Evolutionary conservation across 306 rosid genomes (phyloP).

Genomic region (Trifolium pratense): DNA sequence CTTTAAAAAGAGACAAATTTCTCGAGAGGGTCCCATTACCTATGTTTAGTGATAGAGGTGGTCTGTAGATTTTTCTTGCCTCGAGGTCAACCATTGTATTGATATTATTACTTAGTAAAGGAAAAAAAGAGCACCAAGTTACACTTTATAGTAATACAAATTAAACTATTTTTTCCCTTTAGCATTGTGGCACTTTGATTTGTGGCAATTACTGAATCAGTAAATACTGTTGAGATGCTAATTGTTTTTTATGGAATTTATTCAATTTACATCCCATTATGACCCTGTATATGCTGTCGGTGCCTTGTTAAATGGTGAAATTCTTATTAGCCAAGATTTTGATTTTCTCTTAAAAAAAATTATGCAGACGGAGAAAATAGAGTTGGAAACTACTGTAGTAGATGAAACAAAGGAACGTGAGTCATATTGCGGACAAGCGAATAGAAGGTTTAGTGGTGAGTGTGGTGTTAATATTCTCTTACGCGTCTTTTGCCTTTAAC

Average conservation of each 20-base stretch:
- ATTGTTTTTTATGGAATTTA: conserved; percentile 10
- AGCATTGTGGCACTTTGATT: not conserved
- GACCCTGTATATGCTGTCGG: not conserved
- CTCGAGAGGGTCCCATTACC: not conserved
- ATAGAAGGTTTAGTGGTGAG: conserved; percentile 94
- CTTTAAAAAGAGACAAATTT: conserved; percentile 3
- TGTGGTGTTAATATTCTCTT: conserved; percentile 36
- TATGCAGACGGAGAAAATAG: conserved; percentile 91
- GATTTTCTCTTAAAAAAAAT: conserved; percentile 30
- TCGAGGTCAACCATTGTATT: not conserved
- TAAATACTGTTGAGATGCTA: conserved; percentile 11
- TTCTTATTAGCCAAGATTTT: conserved; percentile 33
- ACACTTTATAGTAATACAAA: conserved; percentile 11
- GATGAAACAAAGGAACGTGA: conserved; percentile 99
- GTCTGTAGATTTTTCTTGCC: conserved; percentile 21
- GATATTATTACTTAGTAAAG: not conserved
- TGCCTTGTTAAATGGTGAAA: conserved; percentile 32
- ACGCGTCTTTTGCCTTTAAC: conserved; percentile 10
- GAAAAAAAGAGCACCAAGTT: not conserved
- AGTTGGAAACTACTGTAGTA: conserved; percentile 95
- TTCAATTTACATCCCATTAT: conserved; percentile 12
- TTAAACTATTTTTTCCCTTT: conserved; percentile 4
- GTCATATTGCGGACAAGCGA: conserved; percentile 87
- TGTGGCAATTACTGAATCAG: conserved; percentile 6
- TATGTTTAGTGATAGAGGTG: not conserved